A percentile compares a stretch with the other conserved stretches of the same genome.
Evolutionary conservation across 1,139 yeast species (phyloP).

Genomic region (Pichia sp.): DNA sequence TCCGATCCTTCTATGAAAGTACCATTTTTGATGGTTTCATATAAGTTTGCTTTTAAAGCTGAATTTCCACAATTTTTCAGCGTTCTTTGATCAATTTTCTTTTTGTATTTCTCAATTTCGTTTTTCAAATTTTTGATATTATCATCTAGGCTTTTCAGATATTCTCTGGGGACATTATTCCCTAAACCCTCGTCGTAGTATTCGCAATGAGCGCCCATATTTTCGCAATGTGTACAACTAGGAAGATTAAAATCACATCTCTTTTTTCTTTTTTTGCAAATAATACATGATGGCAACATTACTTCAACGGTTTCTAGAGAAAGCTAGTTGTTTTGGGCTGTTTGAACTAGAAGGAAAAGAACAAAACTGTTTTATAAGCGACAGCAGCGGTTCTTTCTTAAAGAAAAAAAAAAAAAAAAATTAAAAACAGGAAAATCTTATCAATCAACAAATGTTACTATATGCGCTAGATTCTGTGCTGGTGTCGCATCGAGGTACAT

Average conservation of each 20-base stretch:
- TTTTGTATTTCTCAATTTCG: constrained; percentile 12
- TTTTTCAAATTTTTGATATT: constrained; percentile 10
- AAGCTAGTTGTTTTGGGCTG: not conserved
- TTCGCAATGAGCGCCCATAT: constrained; percentile 15
- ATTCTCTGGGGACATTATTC: constrained; percentile 10
- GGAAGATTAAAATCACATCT: constrained; percentile 17
- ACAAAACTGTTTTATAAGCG: too few relatives aligned
- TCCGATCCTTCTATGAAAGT: constrained; percentile 11
- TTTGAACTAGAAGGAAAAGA: not conserved
- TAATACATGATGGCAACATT: constrained; percentile 15
- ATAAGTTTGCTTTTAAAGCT: not conserved
- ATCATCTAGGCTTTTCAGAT: constrained; percentile 13
- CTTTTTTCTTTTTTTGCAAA: constrained; percentile 16
- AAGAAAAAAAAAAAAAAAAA: too few relatives aligned
- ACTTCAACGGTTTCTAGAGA: too few relatives aligned
- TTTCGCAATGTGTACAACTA: constrained; percentile 14
- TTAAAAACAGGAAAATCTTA: too few relatives aligned
- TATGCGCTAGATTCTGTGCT: too few relatives aligned
- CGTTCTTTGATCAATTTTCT: constrained; percentile 9
- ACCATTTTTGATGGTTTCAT: constrained; percentile 9
- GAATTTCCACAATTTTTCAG: not conserved
- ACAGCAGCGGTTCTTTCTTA: too few relatives aligned
- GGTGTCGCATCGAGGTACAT: too few relatives aligned
- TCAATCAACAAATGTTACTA: too few relatives aligned
- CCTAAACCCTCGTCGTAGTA: constrained; percentile 17